A percentile compares a stretch with the other conserved stretches of the same genome.
These are phyloP conservation scores for Fusarium sp. DNA, from an alignment of 2,329 filamentous ascomycete genomes.

Conservation along the genomic window DNA sequence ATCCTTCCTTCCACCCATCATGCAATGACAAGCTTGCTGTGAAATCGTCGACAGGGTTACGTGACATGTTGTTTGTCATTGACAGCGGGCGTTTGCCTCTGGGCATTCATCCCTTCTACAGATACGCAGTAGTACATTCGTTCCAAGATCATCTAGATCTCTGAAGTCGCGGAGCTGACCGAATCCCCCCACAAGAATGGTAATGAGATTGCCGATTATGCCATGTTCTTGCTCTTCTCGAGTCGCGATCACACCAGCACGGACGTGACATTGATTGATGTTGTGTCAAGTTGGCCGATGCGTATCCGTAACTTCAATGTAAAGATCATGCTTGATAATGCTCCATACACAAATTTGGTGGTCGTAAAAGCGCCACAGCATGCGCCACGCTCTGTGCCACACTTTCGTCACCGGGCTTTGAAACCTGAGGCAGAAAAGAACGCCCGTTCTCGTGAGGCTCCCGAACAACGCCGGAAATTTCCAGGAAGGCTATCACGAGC, in stretches of 20 bases:
- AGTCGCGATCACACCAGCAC: conserved; percentile 15
- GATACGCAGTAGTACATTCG: conserved; percentile 13
- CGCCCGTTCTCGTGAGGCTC: conserved; percentile 47
- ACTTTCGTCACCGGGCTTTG: not conserved
- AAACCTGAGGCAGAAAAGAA: conserved; percentile 50
- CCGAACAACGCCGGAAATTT: conserved; percentile 53
- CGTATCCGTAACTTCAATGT: not conserved
- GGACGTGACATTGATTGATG: conserved; percentile 4
- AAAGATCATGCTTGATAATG: not conserved
- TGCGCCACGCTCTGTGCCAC: not conserved
- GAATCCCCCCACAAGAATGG: not conserved
- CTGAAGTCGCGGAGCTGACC: conserved; percentile 8
- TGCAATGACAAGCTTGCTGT: not conserved
- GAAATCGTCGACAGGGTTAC: conserved; percentile 3
- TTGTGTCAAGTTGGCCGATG: not conserved
- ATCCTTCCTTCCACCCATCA: conserved; percentile 2
- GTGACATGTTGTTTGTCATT: conserved; percentile 9
- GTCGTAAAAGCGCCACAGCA: conserved; percentile 15
- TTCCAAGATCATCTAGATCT: conserved; percentile 23
- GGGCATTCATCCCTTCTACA: not conserved
- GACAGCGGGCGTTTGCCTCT: conserved; percentile 4
- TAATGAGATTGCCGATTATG: conserved; percentile 19
- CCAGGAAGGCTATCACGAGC: conserved; percentile 48
- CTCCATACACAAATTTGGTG: conserved; percentile 6
- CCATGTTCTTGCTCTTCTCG: conserved; percentile 17